These are phyloP conservation scores for Acanthamoeba quina DNA, from an alignment of 208 protist species.

Conservation along the genomic window DNA sequence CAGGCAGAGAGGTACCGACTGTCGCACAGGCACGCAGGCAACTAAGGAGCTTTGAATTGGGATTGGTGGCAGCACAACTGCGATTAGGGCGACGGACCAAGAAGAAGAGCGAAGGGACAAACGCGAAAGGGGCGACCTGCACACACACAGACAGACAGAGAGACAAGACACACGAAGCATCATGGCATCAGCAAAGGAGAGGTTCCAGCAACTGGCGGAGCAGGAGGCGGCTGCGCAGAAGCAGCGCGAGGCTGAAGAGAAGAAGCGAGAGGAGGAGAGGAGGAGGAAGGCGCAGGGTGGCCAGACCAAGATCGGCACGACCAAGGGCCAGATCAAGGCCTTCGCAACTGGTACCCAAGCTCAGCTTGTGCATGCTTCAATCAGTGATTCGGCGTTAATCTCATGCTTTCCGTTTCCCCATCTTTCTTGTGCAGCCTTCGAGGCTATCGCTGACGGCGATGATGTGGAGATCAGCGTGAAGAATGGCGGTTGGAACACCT, in stretches of 20 bases:
- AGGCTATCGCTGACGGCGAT: conserved; percentile 67
- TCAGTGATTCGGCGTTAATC: no score
- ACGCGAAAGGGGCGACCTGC: no score
- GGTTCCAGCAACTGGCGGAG: conserved; percentile 56
- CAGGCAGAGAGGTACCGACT: no score
- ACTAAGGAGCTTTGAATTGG: neutral
- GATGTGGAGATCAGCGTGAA: conserved; percentile 60
- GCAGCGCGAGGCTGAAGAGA: conserved; percentile 43
- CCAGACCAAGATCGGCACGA: conserved; percentile 59
- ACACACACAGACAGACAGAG: neutral
- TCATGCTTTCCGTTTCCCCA: neutral
- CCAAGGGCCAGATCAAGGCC: conserved; percentile 63
- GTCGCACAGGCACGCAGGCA: neutral
- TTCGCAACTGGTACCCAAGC: conserved; percentile 7
- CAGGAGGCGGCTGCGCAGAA: conserved; percentile 24
- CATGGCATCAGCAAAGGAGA: conserved; percentile 50
- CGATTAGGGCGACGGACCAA: neutral
- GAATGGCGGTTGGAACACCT: conserved; percentile 46
- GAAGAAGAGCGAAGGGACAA: no score
- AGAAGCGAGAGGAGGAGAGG: conserved; percentile 28
- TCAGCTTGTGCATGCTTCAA: neutral
- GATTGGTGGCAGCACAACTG: neutral
- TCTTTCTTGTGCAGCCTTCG: conserved; percentile 9
- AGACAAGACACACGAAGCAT: neutral
- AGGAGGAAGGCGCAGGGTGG: conserved; percentile 2